Percentiles rank a stretch among this genome's conserved stretches.
Conservation (phyloP, 495 filamentous ascomycete species). For the Neurospora tetraspora region DNA sequence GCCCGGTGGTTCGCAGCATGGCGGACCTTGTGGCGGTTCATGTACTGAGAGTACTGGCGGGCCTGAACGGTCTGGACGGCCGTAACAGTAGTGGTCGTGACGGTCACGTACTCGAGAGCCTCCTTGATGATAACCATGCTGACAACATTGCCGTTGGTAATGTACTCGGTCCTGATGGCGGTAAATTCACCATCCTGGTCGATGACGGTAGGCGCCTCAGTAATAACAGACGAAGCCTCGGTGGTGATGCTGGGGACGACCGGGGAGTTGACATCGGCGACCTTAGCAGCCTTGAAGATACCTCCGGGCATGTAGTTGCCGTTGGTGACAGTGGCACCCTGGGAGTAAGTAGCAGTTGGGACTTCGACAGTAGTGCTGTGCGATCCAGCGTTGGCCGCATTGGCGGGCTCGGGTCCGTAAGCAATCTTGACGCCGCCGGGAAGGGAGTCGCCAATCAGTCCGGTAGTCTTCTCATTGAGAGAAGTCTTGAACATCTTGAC, state of each 20-base stretch:
- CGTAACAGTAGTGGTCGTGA: slow-evolving; percentile 12
- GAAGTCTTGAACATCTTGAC: slow-evolving; percentile 14
- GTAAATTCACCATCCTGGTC: slow-evolving; percentile 19
- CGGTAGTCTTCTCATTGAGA: slow-evolving; percentile 24
- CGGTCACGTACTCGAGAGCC: slow-evolving; percentile 33
- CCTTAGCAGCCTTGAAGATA: slow-evolving; percentile 15
- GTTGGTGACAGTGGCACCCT: slow-evolving; percentile 5
- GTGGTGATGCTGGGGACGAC: background rate
- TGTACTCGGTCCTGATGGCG: slow-evolving; percentile 32
- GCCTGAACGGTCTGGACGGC: slow-evolving; percentile 11
- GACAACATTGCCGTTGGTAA: slow-evolving; percentile 29
- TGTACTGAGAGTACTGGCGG: slow-evolving; percentile 12
- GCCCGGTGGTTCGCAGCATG: slow-evolving; percentile 1
- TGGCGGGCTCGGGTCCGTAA: slow-evolving; percentile 26
- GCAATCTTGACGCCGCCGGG: slow-evolving; percentile 31
- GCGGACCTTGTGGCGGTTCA: slow-evolving; percentile 14
- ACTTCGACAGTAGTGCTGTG: slow-evolving; percentile 7
- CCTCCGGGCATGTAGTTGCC: slow-evolving; percentile 14
- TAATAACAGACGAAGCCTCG: slow-evolving; percentile 11
- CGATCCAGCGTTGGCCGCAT: slow-evolving; percentile 4
- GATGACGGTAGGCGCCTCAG: slow-evolving; percentile 13
- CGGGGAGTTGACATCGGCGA: background rate
- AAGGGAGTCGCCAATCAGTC: slow-evolving; percentile 20
- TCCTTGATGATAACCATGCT: slow-evolving; percentile 36
- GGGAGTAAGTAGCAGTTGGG: slow-evolving; percentile 14